Percentiles rank a stretch among this genome's conserved stretches.
Evolutionary conservation across 495 filamentous ascomycete species (phyloP).

Genomic region (Mycothermus thermophilus): DNA sequence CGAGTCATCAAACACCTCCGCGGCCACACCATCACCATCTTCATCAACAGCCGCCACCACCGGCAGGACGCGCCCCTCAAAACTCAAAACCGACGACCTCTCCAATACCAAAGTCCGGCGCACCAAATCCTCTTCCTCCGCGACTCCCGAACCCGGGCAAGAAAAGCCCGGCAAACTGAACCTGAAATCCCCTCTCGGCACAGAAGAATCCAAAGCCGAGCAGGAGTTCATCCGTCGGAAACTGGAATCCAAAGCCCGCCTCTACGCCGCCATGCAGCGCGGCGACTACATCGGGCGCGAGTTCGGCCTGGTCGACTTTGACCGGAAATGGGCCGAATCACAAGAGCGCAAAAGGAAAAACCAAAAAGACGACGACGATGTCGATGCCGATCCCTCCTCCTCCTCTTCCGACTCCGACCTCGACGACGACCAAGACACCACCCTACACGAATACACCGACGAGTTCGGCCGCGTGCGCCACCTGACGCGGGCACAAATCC

Average conservation of each 20-base stretch:
- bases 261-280: conserved; percentile 75
- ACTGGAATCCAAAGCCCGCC: conserved; percentile 73
- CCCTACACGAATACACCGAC: conserved; percentile 69
- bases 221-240: conserved; percentile 50
- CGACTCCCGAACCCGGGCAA: too few species aligned
- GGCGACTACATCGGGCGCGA: conserved; percentile 46
- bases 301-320: conserved; percentile 73
- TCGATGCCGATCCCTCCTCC: conserved; percentile 21
- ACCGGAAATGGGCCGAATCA: conserved; percentile 77
- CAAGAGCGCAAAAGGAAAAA: conserved; percentile 16
- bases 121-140: too few species aligned
- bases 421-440: conserved; percentile 33
- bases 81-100: conserved; percentile 55
- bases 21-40: not conserved
- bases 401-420: conserved; percentile 31
- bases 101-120: conserved; percentile 56
- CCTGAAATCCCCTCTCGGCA: conserved; percentile 28
- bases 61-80: conserved; percentile 53
- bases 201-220: conserved; percentile 33
- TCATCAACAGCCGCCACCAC: conserved; percentile 22
- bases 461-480: conserved; percentile 71
- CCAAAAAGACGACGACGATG: conserved; percentile 12
- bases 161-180: conserved; percentile 20
- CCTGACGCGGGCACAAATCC: conserved; percentile 50
- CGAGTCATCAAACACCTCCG: conserved; percentile 24